These are phyloP conservation scores for Pseudogymnoascus sp. DNA, from an alignment of 2,329 filamentous ascomycete species.

Conservation along the genomic window DNA sequence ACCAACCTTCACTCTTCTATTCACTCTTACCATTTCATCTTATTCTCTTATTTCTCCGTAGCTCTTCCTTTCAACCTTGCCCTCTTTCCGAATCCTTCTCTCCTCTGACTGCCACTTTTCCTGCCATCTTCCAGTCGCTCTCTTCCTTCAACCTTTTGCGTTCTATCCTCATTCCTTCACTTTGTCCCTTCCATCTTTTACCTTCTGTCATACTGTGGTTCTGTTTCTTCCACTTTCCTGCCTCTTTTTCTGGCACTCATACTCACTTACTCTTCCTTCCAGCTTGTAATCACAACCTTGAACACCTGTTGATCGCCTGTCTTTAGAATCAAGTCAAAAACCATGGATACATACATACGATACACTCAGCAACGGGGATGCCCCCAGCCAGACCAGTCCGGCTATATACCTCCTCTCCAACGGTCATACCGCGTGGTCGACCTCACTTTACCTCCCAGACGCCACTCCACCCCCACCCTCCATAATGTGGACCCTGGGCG, in stretches of 20 bases:
- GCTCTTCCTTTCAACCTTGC: conserved; percentile 12
- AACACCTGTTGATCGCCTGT: neutral
- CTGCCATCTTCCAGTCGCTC: neutral
- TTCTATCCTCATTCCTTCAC: neutral
- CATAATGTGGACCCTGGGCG: neutral
- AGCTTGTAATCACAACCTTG: neutral
- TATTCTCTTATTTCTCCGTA: conserved; percentile 10
- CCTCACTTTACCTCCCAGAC: neutral
- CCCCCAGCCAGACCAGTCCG: neutral
- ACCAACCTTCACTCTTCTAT: neutral
- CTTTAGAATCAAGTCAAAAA: neutral
- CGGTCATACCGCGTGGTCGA: neutral
- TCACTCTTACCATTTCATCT: neutral
- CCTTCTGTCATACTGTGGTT: neutral
- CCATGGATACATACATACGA: neutral
- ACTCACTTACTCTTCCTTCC: neutral
- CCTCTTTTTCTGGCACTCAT: neutral
- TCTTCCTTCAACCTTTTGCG: neutral
- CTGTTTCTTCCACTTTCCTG: neutral
- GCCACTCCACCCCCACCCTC: neutral
- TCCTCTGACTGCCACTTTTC: conserved; percentile 4
- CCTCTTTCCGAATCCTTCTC: conserved; percentile 9
- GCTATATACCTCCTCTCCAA: neutral
- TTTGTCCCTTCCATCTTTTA: neutral
- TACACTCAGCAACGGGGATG: neutral